Percentiles rank a stretch among this genome's conserved stretches.
These are phyloP conservation scores for Tetrastigma voinierianum DNA, from an alignment of 164 flowering plant genomes.

Conservation along the genomic window DNA sequence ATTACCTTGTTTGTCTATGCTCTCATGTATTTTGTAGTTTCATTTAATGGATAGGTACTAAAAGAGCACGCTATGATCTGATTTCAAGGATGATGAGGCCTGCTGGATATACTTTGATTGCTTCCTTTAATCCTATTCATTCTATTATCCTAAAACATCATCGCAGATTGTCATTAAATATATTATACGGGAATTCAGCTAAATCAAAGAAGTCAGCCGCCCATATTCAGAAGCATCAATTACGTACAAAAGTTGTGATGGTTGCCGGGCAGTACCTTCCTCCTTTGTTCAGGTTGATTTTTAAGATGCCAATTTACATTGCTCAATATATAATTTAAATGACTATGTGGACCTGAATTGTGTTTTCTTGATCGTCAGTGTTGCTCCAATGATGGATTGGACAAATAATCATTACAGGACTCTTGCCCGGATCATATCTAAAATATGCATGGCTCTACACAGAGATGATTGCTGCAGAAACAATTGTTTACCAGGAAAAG, in stretches of 20 bases:
- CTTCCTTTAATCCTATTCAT: conserved; percentile 49
- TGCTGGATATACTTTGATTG: conserved; percentile 42
- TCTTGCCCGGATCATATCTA: conserved; percentile 85
- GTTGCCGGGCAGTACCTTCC: conserved; percentile 49
- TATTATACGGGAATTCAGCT: conserved; percentile 16
- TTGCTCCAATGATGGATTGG: conserved; percentile 99
- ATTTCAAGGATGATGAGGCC: conserved; percentile 50
- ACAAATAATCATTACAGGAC: conserved; percentile 88
- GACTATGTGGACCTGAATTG: neutral
- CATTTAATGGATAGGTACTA: conserved; percentile 37
- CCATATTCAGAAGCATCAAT: conserved; percentile 21
- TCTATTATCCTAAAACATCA: conserved; percentile 33
- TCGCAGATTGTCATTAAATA: conserved; percentile 33
- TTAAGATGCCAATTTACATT: neutral
- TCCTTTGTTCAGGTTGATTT: conserved; percentile 78
- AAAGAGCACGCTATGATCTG: conserved; percentile 32
- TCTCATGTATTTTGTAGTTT: conserved; percentile 24
- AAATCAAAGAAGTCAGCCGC: conserved; percentile 26
- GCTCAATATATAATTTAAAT: neutral
- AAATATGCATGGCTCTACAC: conserved; percentile 96
- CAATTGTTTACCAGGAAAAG: conserved; percentile 77
- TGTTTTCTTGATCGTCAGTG: conserved; percentile 40
- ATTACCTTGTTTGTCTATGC: neutral
- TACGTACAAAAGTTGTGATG: conserved; percentile 31
- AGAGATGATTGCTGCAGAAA: conserved; percentile 96